phyloP scores from a whole-genome alignment of 2,329 filamentous ascomycete species.

The Scedosporium aurantiacum region DNA sequence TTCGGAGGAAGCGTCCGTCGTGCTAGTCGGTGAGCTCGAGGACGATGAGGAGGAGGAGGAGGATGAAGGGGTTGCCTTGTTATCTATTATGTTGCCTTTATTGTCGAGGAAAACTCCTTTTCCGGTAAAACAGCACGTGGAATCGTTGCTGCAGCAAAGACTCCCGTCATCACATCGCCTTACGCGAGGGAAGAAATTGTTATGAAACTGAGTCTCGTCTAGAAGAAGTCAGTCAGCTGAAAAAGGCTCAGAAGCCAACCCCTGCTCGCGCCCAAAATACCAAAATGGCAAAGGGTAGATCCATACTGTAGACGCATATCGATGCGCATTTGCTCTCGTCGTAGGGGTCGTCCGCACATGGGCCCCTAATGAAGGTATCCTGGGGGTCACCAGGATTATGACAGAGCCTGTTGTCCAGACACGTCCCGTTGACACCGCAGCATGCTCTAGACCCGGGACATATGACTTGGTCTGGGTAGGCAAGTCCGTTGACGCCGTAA shows the following conservation, averaged over 20 bases:
- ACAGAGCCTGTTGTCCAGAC: neutral
- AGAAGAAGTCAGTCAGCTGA: neutral
- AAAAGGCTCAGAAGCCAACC: neutral
- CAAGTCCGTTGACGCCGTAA: neutral
- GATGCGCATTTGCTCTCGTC: neutral
- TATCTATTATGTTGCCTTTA: neutral
- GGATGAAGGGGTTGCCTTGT: neutral
- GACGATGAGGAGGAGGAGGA: neutral
- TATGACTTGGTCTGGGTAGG: neutral
- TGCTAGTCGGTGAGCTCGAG: neutral
- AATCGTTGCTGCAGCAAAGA: neutral
- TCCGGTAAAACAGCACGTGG: neutral
- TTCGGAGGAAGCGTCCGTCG: neutral
- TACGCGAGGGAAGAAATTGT: neutral
- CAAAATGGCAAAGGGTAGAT: neutral
- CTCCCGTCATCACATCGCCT: neutral
- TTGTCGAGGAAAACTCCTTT: neutral
- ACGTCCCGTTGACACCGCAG: neutral
- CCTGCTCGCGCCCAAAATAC: neutral
- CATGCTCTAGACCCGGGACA: neutral
- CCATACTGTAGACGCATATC: conserved; percentile 1
- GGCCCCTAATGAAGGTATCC: neutral
- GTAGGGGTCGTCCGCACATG: neutral
- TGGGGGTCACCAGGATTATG: neutral
- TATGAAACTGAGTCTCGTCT: neutral